Evolutionary conservation across 2,329 filamentous ascomycete genomes (phyloP), one percentile per base, ranked within the genome.

Genomic region (Westerdykella aurantiaca): DNA sequence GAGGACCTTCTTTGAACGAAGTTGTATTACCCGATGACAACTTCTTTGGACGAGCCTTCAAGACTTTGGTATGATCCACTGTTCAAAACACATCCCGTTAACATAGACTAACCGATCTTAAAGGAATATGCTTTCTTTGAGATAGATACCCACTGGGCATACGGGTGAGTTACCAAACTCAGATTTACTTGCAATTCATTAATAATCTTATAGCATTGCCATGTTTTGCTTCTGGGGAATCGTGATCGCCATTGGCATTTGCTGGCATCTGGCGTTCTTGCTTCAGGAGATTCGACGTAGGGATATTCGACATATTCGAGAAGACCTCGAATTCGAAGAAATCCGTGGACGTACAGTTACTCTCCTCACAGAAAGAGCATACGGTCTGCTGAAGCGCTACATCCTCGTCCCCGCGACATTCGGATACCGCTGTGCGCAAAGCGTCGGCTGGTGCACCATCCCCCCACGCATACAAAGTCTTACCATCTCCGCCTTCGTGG

Each of bases 391-490:
- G 2, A 64, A 57, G 37, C 50, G 50, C 13, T 52, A 72, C 50
- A 38, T 77, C 9, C 62, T 72, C 7, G 56, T 72, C 9, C 71
- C 75, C 4, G 66, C 71, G 1, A 63, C 72, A 0, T 67, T 75
- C 31, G 66, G 68, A 18, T 59, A 66, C 12, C 65, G 69, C 37
- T 68, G 68, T 34, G 69, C 70, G 18, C 67, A 69, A 23, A 58
- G 64, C 0, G 49, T 72, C 1, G 63, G 69, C 6, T 71, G 68
- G 50, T 71, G 68, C 48, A 73, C 71, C 1, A 69, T 77, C 31
- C 73, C 75, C 2, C 72, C 71, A 1, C 69, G 75, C 10, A 61
- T 73, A 0, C 73, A 77, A 43, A 68, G 67, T 5, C 47, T 77
- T 1, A 61, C 72, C 2, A 65, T 78, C 3, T 29, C 63, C 1